Evolutionary conservation across 2,329 filamentous ascomycete species (phyloP), one percentile per base, ranked within the genome.

Genomic region (Fusarium sp.): DNA sequence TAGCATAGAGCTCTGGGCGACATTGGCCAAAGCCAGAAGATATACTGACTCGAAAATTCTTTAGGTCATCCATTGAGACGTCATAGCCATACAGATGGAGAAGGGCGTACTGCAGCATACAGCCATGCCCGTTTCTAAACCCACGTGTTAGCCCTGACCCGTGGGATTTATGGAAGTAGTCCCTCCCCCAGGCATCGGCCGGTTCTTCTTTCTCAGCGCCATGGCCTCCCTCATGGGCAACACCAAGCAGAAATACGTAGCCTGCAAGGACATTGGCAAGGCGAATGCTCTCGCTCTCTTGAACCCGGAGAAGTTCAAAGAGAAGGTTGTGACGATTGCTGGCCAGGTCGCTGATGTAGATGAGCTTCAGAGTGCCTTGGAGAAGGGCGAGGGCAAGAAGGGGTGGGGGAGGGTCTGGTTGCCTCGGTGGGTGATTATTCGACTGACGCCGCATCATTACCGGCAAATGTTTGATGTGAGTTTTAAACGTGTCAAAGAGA

Each of bases 61-160:
- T 99, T 79, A 99, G 86, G 86, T 98, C 97, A 81, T 98, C 94
- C 73, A 99, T 88, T 81, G 91, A 90, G 79, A 99, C 80, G 74
- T 87, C 91, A 85, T 97, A 99, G 85, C 97, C 97, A 86, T 95
- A 98, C 66, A 99, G 90, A 89, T 99, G 97, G 81, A 99, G 93
- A 79, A 99, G 91, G 81, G 96, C 94, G 92, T 99, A 99, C 85
- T 98, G 97, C 71, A 99, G 94, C 95, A 99, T 98, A 91, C 97
- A 99, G 80, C 93, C 97, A 88, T 99, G 97, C 79, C 97, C 97
- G 89, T 99, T 99, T 73, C 95, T 98, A 63, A 18, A 60, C 63
- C 22, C 47, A 65, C 20, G 22, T 22, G 73, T 78, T 65, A 77
- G 64, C 65, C 65, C 59, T 40, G 50, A 6, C 50, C 50, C 1